Percentiles rank a stretch among this genome's conserved stretches.
Conservation (phyloP, 1,284 basidiomycete genomes). For the Ceratobasidium sp. region DNA sequence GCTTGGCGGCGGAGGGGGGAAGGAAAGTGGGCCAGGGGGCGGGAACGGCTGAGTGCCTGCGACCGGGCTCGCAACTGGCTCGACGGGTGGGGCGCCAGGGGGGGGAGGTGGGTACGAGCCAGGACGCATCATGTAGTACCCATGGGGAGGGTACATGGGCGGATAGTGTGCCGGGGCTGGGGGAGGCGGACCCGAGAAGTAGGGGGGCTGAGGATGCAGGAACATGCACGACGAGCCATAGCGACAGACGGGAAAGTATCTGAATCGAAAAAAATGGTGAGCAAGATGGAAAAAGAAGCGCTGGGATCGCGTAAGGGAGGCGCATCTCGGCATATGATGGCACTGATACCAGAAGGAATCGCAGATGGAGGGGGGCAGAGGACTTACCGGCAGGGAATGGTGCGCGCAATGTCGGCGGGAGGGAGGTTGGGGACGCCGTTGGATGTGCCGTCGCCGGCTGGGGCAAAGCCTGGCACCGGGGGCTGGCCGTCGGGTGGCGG, state of each 20-base stretch:
- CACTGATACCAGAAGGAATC: conserved; percentile 3
- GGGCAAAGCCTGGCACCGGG: conserved; percentile 42
- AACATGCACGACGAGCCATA: conserved; percentile 87
- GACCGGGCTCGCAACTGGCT: conserved; percentile 52
- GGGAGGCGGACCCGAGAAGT: conserved; percentile 69
- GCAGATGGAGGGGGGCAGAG: neutral
- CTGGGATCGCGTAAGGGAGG: conserved; percentile 23
- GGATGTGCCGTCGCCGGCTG: conserved; percentile 23
- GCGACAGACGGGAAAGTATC: conserved; percentile 86
- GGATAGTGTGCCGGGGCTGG: conserved; percentile 68
- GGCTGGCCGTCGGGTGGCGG: conserved; percentile 56
- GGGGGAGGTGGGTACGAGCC: conserved; percentile 49
- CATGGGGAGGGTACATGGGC: conserved; percentile 69
- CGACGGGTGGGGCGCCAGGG: conserved; percentile 67
- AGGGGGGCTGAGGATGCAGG: conserved; percentile 77
- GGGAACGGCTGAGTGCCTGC: conserved; percentile 18
- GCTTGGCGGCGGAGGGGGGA: conserved; percentile 49
- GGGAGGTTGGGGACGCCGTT: conserved; percentile 72
- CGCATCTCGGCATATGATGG: conserved; percentile 16
- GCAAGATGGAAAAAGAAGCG: conserved; percentile 28
- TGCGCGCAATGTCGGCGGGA: conserved; percentile 89
- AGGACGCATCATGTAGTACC: conserved; percentile 40
- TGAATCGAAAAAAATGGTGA: conserved; percentile 36
- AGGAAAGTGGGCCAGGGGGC: neutral
- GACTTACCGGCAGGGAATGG: conserved; percentile 84